Percentiles rank a stretch among this genome's conserved stretches.
phyloP scores from a whole-genome alignment of 2,329 filamentous ascomycete species.

The Graphiopsis chlorocephala region DNA sequence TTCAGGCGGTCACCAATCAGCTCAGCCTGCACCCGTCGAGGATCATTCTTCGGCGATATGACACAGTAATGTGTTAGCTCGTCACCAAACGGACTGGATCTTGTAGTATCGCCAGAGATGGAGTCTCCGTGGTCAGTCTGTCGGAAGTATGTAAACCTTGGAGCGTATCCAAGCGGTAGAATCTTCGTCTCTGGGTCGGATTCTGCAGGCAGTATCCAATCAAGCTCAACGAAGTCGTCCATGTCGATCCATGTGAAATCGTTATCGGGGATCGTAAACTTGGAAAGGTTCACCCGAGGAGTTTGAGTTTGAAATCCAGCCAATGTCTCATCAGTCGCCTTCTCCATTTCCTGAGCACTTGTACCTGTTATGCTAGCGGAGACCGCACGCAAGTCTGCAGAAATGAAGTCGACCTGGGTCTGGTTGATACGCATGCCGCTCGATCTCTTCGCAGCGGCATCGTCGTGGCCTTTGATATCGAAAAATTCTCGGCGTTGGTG shows the following conservation, averaged over 20 bases:
- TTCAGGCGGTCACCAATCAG: slow-evolving; percentile 78
- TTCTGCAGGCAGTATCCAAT: slow-evolving; percentile 90
- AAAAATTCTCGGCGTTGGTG: slow-evolving; percentile 94
- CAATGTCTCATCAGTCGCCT: slow-evolving; percentile 61
- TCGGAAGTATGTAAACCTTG: slow-evolving; percentile 94
- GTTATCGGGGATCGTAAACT: slow-evolving; percentile 92
- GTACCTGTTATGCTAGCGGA: slow-evolving; percentile 86
- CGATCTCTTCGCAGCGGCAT: slow-evolving; percentile 73
- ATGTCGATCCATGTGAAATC: slow-evolving; percentile 98
- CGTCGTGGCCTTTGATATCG: slow-evolving; percentile 64
- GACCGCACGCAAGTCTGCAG: slow-evolving; percentile 87
- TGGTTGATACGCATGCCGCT: slow-evolving; percentile 95
- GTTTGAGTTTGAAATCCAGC: slow-evolving; percentile 54
- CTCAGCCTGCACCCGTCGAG: slow-evolving; percentile 80
- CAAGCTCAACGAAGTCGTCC: slow-evolving; percentile 97
- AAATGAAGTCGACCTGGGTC: slow-evolving; percentile 86
- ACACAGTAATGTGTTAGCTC: slow-evolving; percentile 94
- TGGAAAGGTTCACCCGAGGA: slow-evolving; percentile 64
- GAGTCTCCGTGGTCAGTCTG: slow-evolving; percentile 88
- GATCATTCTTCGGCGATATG: slow-evolving; percentile 74
- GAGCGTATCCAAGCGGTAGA: slow-evolving; percentile 83
- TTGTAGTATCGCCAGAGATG: slow-evolving; percentile 74
- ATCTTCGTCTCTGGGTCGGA: slow-evolving; percentile 93
- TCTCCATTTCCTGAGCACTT: slow-evolving; percentile 69
- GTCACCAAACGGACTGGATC: slow-evolving; percentile 85